Evolutionary conservation across 2,329 filamentous ascomycete genomes (phyloP).

Genomic region (Calonectria pteridis): DNA sequence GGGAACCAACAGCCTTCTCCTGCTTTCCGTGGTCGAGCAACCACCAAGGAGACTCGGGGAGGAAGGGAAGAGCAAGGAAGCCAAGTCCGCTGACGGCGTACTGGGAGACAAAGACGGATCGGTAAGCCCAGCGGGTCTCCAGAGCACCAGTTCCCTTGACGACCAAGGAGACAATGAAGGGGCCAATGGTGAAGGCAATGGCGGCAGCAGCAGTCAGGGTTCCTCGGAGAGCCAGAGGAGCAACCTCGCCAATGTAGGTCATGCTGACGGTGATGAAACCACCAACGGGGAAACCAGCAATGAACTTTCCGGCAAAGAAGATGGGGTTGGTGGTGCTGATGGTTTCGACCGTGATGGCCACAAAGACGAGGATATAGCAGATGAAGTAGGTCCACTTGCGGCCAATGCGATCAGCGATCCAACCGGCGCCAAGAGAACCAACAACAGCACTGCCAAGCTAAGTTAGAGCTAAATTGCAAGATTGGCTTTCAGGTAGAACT

Average conservation of each 20-base stretch:
- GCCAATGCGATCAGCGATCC: constrained; percentile 30
- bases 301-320: constrained; percentile 37
- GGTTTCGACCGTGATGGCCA: constrained; percentile 34
- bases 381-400: constrained; percentile 33
- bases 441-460: constrained; percentile 20
- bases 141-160: constrained; percentile 26
- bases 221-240: constrained; percentile 33
- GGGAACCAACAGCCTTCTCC: constrained; percentile 25
- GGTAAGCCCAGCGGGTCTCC: constrained; percentile 31
- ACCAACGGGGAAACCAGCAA: constrained; percentile 32
- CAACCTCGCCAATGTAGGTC: constrained; percentile 36
- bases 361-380: constrained; percentile 29
- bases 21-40: constrained; percentile 26
- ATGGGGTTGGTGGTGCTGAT: constrained; percentile 32
- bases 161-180: constrained; percentile 31
- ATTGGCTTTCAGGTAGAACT: neutral
- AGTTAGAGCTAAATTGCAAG: neutral
- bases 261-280: constrained; percentile 32
- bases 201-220: constrained; percentile 29
- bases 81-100: constrained; percentile 32
- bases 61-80: constrained; percentile 26
- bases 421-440: constrained; percentile 31
- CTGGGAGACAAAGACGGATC: constrained; percentile 33
- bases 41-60: constrained; percentile 38
- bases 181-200: constrained; percentile 33